Evolutionary conservation across 805 yeast genomes (phyloP), one percentile per base, ranked within the genome.

Genomic region (Torulaspora quercuum): DNA sequence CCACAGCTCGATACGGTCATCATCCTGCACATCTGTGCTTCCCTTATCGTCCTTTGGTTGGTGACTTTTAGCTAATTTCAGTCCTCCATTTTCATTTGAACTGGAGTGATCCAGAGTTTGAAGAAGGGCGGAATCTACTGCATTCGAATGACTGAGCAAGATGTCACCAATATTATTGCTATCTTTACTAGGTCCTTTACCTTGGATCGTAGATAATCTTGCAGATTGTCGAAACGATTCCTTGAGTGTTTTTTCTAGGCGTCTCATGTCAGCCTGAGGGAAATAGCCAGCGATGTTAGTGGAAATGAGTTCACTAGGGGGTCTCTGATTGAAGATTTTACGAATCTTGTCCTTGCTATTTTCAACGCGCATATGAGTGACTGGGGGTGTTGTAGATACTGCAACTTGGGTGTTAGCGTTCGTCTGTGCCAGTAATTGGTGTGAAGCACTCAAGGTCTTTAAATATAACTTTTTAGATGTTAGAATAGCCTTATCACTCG

Each of bases 301-400:
- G 1, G 97, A 85, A 43, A 90, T 92, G 49, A 89, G 73, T 55
- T 87, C 95, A 42, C 92, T 80, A 1, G 97, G 89, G 5, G 98
- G 98, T 53, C 98, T 71, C 59, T 86, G 95, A 15, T 94, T 94
- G 59, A 81, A 80, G 41, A 84, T 57, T 30, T 63, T 58, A 37
- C 70, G 59, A 2, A 62, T 51, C 25, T 45, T 45, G 33, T 46
- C 59, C 33, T 54, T 61, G 22, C 50, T 49, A 36, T 52, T 48
- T 29, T 55, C 61, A 18, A 52, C 46, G 16, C 44, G 44, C 26
- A 45, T 24, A 22, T 55, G 60, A 38, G 39, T 37, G 21, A 58
- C 41, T 6, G 50, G 46, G 45, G 39, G 55, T 53, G 15, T 52
- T 57, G 41, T 34, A 10, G 13, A n/a, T 1, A 20, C 26, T 11